Percentiles rank a stretch among this genome's conserved stretches.
Conservation (phyloP, 1,139 yeast species). For the Diutina scorzettiae region DNA sequence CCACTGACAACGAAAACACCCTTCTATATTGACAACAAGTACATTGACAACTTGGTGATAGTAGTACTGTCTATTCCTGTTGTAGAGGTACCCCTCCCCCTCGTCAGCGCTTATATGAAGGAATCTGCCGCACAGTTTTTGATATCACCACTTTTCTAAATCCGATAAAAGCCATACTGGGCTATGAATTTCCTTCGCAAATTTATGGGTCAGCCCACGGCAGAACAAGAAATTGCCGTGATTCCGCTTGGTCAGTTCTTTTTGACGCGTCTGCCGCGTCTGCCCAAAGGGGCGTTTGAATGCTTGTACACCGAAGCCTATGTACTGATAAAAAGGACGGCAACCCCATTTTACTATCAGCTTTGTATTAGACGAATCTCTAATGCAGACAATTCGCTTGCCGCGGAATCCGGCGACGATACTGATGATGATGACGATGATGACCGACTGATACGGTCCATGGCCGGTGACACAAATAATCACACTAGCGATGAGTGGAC, state of each 20-base stretch:
- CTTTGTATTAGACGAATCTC: constrained; percentile 50
- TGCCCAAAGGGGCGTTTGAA: constrained; percentile 82
- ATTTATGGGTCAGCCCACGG: constrained; percentile 47
- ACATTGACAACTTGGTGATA: too few relatives aligned
- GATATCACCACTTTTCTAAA: too few relatives aligned
- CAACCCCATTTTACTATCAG: constrained; percentile 56
- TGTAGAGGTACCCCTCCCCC: too few relatives aligned
- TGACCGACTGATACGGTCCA: constrained; percentile 10
- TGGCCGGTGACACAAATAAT: neutral
- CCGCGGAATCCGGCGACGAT: constrained; percentile 41
- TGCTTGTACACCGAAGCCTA: constrained; percentile 71
- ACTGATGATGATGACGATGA: constrained; percentile 36
- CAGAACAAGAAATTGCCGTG: constrained; percentile 47
- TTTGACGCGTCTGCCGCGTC: constrained; percentile 58
- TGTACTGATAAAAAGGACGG: constrained; percentile 57
- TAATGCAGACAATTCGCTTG: constrained; percentile 32
- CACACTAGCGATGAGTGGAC: constrained; percentile 3
- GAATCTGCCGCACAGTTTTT: too few relatives aligned
- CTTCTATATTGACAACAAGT: too few relatives aligned
- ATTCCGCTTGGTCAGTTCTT: constrained; percentile 75
- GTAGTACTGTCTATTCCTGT: too few relatives aligned
- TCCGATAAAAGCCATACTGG: too few relatives aligned
- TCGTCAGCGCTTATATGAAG: too few relatives aligned
- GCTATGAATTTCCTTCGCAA: constrained; percentile 70
- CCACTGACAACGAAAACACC: too few relatives aligned